Conservation (phyloP, 1,139 yeast genomes). For the Pichiaceae sp. region DNA sequence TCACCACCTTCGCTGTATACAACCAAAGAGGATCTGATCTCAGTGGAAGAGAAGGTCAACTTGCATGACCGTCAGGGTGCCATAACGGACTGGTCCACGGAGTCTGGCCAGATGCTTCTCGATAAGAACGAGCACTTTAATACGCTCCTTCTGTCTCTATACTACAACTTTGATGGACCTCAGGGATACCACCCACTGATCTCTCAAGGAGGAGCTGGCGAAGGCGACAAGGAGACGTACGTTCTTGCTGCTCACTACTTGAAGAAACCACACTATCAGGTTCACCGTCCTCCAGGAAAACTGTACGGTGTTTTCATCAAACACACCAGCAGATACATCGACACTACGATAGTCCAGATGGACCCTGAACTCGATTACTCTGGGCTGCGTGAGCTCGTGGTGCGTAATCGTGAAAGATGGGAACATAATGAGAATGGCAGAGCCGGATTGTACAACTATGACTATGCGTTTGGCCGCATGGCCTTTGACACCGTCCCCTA, state of each 20-base stretch:
- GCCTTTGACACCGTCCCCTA: conserved; percentile 1
- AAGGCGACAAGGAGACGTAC: conserved; percentile 62
- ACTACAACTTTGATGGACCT: conserved; percentile 56
- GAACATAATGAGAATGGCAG: conserved; percentile 1
- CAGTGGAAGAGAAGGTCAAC: conserved; percentile 17
- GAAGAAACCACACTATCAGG: conserved; percentile 43
- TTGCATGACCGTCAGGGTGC: conserved; percentile 50
- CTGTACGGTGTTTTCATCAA: conserved; percentile 25
- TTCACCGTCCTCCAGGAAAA: conserved; percentile 21
- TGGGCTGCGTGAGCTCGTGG: conserved; percentile 8
- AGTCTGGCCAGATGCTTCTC: conserved; percentile 49
- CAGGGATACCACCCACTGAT: conserved; percentile 47
- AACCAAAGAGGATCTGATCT: conserved; percentile 3
- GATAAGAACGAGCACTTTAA: conserved; percentile 43
- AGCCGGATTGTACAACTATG: conserved; percentile 12
- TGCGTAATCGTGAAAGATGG: conserved; percentile 1
- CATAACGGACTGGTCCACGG: conserved; percentile 53
- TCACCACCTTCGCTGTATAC: conserved; percentile 7
- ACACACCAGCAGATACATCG: conserved; percentile 22
- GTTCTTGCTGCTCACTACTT: conserved; percentile 50
- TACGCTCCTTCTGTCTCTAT: conserved; percentile 41
- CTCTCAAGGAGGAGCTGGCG: conserved; percentile 61
- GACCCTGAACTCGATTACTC: conserved; percentile 17
- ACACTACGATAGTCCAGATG: conserved; percentile 17
- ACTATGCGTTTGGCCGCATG: conserved; percentile 12